A percentile compares a stretch with the other conserved stretches of the same genome.
phyloP scores from a whole-genome alignment of 2,329 filamentous ascomycete species.

The Onygenales sp. region DNA sequence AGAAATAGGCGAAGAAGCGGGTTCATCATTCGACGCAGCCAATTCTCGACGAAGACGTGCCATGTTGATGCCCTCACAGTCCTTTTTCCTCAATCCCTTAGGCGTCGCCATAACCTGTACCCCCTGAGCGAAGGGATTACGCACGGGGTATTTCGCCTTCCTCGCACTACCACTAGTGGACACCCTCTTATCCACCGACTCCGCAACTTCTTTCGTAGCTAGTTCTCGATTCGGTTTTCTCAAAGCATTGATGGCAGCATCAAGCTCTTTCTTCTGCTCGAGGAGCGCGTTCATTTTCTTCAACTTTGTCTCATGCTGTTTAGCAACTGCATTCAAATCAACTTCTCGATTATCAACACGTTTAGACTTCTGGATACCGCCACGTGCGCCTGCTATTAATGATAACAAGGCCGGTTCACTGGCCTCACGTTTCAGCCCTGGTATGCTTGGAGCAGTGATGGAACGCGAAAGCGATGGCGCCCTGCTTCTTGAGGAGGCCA shows the following conservation, averaged over 20 bases:
- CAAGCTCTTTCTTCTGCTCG: conserved; percentile 39
- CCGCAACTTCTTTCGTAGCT: conserved; percentile 35
- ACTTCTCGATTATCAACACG: conserved; percentile 40
- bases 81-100: conserved; percentile 12
- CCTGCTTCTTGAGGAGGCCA: conserved; percentile 18
- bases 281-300: conserved; percentile 36
- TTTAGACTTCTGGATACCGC: conserved; percentile 34
- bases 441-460: conserved; percentile 32
- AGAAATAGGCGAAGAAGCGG: conserved; percentile 18
- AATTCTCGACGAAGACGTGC: conserved; percentile 19
- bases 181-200: conserved; percentile 28
- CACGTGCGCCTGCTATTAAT: conserved; percentile 27
- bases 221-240: conserved; percentile 39
- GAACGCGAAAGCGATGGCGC: conserved; percentile 31
- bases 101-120: conserved; percentile 43
- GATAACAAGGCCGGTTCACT: conserved; percentile 31
- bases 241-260: conserved; percentile 38
- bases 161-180: conserved; percentile 20
- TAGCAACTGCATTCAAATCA: conserved; percentile 36
- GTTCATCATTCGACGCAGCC: conserved; percentile 21
- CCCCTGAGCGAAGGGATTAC: conserved; percentile 31
- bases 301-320: conserved; percentile 36
- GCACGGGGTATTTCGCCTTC: conserved; percentile 32
- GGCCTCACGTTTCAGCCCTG: conserved; percentile 30
- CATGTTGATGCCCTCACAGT: conserved; percentile 13